Evolutionary conservation across 805 yeast genomes (phyloP), one percentile per base, ranked within the genome.

Genomic region (Cyberlindnera maritima): DNA sequence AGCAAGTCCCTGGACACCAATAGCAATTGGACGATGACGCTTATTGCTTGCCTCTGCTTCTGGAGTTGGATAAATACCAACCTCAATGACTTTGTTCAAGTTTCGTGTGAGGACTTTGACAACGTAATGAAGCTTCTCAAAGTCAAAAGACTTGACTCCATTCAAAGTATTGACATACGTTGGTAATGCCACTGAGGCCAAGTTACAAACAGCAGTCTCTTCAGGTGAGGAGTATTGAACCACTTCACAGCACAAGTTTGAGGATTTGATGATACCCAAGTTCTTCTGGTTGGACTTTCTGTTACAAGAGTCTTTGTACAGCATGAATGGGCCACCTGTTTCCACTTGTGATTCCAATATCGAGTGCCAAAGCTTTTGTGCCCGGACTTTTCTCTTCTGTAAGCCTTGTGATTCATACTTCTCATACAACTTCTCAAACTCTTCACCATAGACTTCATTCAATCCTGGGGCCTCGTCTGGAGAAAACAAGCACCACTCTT

Each of bases 1-100:
- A 23, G 98, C 97, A 46, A 92, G 74, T 46, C 99, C 99, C 67
- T 92, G 97, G 13, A 92, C 97, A 56, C 99, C 99, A 19, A 92
- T 69, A 14, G 97, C 97, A 60, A 92, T 80, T 15, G 99, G 98
- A 58, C 99, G 77, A 66, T 92, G 85, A 60, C 81, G 81, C 74
- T 79, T 69, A 66, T 94, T 92, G 15, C 97, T 88, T 36, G 53
- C 61, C 58, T 75, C 76, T 4, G 98, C 92, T 53, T 80, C 85
- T 42, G 75, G 79, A 18, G 88, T 83, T 4, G 99, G 98, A 64
- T 92, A 92, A 62, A 71, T 74, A 61, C 90, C 88, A 52, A 84
- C 78, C 70, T 92, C 97, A 49, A 92, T 92, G 49, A 92, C 78
- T 60, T 70, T 76, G 72, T 92, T 85, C 66, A 92, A 72, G 66